phyloP scores from a whole-genome alignment of 2,329 filamentous ascomycete genomes.

The Pseudocercospora ulei region DNA sequence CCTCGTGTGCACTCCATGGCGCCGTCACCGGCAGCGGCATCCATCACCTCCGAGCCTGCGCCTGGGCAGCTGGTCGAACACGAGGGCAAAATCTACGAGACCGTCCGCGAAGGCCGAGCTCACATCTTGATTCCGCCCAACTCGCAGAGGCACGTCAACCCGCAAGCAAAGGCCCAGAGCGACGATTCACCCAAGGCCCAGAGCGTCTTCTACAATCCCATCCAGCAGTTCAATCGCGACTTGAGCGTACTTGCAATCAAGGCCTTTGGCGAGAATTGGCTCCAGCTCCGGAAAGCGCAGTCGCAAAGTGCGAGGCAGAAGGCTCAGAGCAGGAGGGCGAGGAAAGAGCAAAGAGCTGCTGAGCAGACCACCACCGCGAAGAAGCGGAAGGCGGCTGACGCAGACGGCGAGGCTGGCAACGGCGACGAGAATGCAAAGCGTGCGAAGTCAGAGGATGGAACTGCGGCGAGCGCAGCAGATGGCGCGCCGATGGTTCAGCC shows the following conservation, averaged over 20 bases:
- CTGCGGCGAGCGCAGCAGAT: neutral
- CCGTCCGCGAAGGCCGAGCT: slow-evolving; percentile 58
- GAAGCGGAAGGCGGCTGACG: slow-evolving; percentile 10
- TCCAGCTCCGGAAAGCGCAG: slow-evolving; percentile 24
- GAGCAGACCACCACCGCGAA: slow-evolving; percentile 14
- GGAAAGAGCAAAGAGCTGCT: slow-evolving; percentile 32
- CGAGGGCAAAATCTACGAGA: slow-evolving; percentile 37
- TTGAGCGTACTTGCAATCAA: slow-evolving; percentile 86
- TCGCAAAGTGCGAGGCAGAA: slow-evolving; percentile 32
- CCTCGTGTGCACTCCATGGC: slow-evolving; percentile 8
- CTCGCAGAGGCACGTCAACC: slow-evolving; percentile 42
- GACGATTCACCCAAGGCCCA: slow-evolving; percentile 48
- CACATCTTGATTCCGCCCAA: slow-evolving; percentile 54
- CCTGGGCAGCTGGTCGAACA: slow-evolving; percentile 32
- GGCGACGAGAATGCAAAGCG: slow-evolving; percentile 10
- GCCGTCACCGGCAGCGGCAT: slow-evolving; percentile 12
- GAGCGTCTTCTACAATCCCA: slow-evolving; percentile 93
- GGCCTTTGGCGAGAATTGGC: slow-evolving; percentile 63
- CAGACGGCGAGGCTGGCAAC: slow-evolving; percentile 28
- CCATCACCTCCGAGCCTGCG: slow-evolving; percentile 23
- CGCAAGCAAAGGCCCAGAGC: slow-evolving; percentile 38
- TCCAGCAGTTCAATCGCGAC: slow-evolving; percentile 97
- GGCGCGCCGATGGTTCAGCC: neutral
- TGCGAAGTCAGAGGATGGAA: slow-evolving; percentile 15
- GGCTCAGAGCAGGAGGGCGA: slow-evolving; percentile 28